Base-by-base conservation (phyloP, 1,139 yeast species). In the Suhomyces panamericanus region DNA sequence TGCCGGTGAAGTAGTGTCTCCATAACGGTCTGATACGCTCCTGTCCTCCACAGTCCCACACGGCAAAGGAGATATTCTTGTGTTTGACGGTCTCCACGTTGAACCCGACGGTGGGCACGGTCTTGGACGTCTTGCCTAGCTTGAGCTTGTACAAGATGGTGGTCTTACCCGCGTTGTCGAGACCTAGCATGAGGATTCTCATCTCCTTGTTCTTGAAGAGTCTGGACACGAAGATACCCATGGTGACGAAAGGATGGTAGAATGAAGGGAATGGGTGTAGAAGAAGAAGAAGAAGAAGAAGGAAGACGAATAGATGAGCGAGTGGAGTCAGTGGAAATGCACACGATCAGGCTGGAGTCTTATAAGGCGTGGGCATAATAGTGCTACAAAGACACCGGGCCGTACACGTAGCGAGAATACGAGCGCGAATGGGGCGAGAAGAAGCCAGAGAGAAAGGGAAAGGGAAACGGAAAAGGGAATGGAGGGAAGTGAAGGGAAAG, bases 11-110 rank as follows among this genome's bases (percentile, higher is more conserved):
- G 67, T 90, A 91, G 63, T 90, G 96, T 65, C 97, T 81, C 97
- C 98, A 90, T 43, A 90, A 73, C 0, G 96, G 96, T 59, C 96
- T 78, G 54, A 88, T 81, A 64, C 95, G 76, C 58, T 88, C 95
- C 69, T 89, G 96, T 63, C 96, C 97, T 69, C 96, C 97, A 47
- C 95, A 95, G 66, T 90, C 97, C 97, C 97, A 91, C 55, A 93
- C 95, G 50, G 93, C 93, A 74, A 90, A 89, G 49, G 87, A 83
- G 49, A 90, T 84, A 64, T 88, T 88, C 64, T 86, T 87, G 65
- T 86, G 91, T 49, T 87, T 83, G 55, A 91, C 90, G 8, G 96
- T 88, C 66, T 91, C 97, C 46, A 90, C 96, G 66, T 90, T 90
- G 70, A 88, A 91, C 2, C 96, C 97, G 24, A 90, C 96, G 0